Evolutionary conservation across 805 yeast genomes (phyloP).

Genomic region (Pichia nanzhaoensis): DNA sequence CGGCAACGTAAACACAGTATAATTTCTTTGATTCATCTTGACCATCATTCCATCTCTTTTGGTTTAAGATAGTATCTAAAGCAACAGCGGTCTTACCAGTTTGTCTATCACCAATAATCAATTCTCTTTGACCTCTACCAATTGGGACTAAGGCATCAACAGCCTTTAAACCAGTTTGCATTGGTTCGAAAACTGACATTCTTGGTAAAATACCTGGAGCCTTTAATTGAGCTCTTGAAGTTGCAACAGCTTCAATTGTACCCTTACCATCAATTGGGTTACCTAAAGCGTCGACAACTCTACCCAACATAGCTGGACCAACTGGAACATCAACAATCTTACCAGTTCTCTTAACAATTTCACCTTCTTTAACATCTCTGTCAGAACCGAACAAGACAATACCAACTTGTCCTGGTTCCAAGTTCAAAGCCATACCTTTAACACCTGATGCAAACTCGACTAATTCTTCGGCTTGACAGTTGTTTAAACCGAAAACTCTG

Average conservation of each 20-base stretch:
- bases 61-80: conserved; percentile 95
- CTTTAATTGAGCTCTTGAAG: conserved; percentile 95
- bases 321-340: conserved; percentile 98
- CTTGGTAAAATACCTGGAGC: conserved; percentile 99
- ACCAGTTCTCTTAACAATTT: conserved; percentile 99
- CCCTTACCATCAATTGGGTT: conserved; percentile 99
- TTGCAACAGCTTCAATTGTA: conserved; percentile 79
- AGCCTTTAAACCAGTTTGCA: conserved; percentile 99
- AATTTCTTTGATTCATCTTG: conserved; percentile 93
- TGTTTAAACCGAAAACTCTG: conserved; percentile 99
- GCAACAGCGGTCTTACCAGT: conserved; percentile 99
- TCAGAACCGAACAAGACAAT: conserved; percentile 99
- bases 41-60: conserved; percentile 98
- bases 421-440: conserved; percentile 99
- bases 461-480: conserved; percentile 99
- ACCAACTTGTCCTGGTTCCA: conserved; percentile 99
- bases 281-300: conserved; percentile 99
- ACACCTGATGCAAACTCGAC: conserved; percentile 99
- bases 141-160: conserved; percentile 98
- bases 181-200: conserved; percentile 97
- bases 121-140: conserved; percentile 99
- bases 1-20: conserved; percentile 99
- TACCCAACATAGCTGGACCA: conserved; percentile 96
- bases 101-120: conserved; percentile 99
- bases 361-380: conserved; percentile 98